Conservation (phyloP, 2,329 filamentous ascomycete species). For the Fusarium brachygibbosum region DNA sequence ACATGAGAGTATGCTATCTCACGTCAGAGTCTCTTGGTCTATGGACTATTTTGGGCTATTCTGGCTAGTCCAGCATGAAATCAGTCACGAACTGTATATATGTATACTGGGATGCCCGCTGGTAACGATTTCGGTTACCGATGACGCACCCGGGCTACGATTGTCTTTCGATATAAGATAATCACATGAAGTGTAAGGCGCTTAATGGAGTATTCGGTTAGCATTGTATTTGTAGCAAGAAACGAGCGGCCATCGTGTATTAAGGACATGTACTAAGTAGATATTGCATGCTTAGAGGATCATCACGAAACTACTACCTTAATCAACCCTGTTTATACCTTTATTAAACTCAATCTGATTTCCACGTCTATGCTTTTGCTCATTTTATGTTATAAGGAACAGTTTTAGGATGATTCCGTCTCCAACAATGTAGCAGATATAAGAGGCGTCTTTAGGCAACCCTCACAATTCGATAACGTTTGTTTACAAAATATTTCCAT, state of each 20-base stretch:
- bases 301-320: background rate
- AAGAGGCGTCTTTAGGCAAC: background rate
- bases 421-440: background rate
- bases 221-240: slow-evolving; percentile 19
- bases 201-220: slow-evolving; percentile 26
- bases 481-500: background rate
- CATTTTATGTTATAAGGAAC: background rate
- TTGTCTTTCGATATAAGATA: background rate
- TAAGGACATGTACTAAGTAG: slow-evolving; percentile 13
- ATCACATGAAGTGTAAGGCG: slow-evolving; percentile 13
- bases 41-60: background rate
- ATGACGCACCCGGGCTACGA: background rate
- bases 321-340: background rate
- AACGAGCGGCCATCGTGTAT: slow-evolving; percentile 7
- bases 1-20: background rate
- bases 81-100: slow-evolving; percentile 2
- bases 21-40: background rate
- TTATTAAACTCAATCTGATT: background rate
- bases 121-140: background rate
- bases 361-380: background rate
- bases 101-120: background rate
- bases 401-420: background rate
- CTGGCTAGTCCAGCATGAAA: background rate
- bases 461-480: background rate
- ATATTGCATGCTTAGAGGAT: slow-evolving; percentile 9